These are phyloP conservation scores for Tuber brumale DNA, from an alignment of 495 filamentous ascomycete species.

Conservation along the genomic window DNA sequence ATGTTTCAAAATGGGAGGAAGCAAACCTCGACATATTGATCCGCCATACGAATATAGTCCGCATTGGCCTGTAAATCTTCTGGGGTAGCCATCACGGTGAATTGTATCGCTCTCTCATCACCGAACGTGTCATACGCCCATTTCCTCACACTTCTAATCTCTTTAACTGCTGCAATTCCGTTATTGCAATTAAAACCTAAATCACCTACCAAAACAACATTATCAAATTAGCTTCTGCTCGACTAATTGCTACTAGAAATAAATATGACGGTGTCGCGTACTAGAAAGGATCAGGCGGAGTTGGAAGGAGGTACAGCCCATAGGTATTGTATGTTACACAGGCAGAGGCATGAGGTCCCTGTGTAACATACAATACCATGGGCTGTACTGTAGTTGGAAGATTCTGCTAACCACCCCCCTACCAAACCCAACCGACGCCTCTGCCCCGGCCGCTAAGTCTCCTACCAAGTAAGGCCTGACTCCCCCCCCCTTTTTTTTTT, in stretches of 20 bases:
- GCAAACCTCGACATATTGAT: conserved; percentile 90
- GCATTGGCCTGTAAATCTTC: conserved; percentile 96
- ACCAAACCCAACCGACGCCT: no score
- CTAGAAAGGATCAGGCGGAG: no score
- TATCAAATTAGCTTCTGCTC: background rate
- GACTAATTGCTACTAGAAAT: background rate
- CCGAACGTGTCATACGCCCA: conserved; percentile 99
- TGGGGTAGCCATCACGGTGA: conserved; percentile 98
- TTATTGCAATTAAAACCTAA: conserved; percentile 97
- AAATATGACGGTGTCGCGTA: background rate
- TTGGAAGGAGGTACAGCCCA: no score
- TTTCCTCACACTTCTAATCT: conserved; percentile 96
- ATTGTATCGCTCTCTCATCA: conserved; percentile 95
- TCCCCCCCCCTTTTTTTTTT: no score
- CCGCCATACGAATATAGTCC: conserved; percentile 98
- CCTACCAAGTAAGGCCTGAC: no score
- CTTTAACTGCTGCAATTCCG: conserved; percentile 98
- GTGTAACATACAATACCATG: no score
- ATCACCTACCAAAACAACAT: background rate
- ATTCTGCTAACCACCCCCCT: no score
- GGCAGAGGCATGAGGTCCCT: no score
- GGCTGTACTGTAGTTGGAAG: no score
- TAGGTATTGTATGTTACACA: no score
- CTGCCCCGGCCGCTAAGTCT: no score
- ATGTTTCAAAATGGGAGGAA: background rate